Conservation (phyloP, 495 filamentous ascomycete species). For the Penicilliopsis zonata region DNA sequence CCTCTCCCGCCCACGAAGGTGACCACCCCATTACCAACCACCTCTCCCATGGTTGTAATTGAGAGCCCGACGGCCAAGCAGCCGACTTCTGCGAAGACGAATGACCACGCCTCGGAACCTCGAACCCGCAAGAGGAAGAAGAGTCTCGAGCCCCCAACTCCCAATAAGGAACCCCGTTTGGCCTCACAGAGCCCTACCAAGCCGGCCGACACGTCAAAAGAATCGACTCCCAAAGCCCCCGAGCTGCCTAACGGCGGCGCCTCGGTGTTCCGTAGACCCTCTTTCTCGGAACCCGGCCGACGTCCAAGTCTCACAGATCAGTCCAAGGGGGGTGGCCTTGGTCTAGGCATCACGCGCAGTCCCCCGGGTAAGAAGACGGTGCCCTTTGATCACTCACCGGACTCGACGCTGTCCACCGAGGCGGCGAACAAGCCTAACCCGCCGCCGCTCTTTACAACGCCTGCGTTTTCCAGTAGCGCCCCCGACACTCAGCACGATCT, state of each 20-base stretch:
- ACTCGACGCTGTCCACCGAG: conserved; percentile 2
- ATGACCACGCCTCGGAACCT: neutral
- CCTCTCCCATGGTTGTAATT: neutral
- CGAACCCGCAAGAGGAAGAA: conserved; percentile 17
- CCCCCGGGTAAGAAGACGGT: conserved; percentile 9
- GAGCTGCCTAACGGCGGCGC: conserved; percentile 6
- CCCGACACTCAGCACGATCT: neutral
- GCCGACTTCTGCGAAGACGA: no score
- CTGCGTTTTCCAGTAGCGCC: conserved; percentile 3
- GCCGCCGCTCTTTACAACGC: conserved; percentile 1
- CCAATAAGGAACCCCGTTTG: conserved; percentile 19
- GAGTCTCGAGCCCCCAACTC: conserved; percentile 6
- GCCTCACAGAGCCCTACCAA: neutral
- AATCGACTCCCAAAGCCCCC: neutral
- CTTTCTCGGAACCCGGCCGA: conserved; percentile 14
- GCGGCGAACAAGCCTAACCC: conserved; percentile 1
- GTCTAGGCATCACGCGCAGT: conserved; percentile 19
- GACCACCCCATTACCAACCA: neutral
- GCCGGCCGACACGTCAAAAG: neutral
- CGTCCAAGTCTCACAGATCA: conserved; percentile 9
- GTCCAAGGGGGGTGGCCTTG: conserved; percentile 10
- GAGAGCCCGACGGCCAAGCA: neutral
- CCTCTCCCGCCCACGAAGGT: neutral
- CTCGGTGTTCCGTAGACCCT: conserved; percentile 6
- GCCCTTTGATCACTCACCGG: conserved; percentile 3